Evolutionary conservation across 2,329 filamentous ascomycete genomes (phyloP).

Genomic region (Penicillium sp.): DNA sequence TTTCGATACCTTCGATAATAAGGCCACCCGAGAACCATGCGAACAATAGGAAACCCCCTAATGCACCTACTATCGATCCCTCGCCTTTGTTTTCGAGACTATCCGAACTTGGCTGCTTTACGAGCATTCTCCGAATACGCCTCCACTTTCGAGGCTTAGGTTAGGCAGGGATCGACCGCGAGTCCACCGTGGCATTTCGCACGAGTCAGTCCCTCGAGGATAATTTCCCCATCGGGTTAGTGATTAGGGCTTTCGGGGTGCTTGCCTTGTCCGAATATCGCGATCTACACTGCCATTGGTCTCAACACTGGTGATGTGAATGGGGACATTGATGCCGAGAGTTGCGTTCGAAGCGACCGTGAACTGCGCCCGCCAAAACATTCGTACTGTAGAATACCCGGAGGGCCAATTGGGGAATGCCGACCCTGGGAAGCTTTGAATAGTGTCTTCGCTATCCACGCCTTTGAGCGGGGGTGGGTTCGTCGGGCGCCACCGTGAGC

Average conservation of each 20-base stretch:
- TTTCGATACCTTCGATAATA: not conserved
- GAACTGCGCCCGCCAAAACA: not conserved
- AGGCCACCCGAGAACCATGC: not conserved
- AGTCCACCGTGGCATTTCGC: not conserved
- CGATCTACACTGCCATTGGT: not conserved
- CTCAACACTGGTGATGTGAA: not conserved
- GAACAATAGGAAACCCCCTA: not conserved
- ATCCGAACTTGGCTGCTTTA: not conserved
- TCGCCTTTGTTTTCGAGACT: not conserved
- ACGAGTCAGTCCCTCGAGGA: not conserved
- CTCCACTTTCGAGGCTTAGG: not conserved
- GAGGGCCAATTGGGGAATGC: not conserved
- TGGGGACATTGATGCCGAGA: not conserved
- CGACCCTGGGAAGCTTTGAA: not conserved
- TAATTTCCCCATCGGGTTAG: not conserved
- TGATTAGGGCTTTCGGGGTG: not conserved
- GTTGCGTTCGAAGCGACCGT: not conserved
- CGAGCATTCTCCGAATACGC: not conserved
- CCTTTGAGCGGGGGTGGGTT: not conserved
- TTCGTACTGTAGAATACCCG: not conserved
- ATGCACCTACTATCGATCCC: not conserved
- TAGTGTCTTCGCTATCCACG: not conserved
- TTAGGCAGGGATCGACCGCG: not conserved
- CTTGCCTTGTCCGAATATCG: not conserved
- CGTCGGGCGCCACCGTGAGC: not conserved